A percentile compares a stretch with the other conserved stretches of the same genome.
Evolutionary conservation across 73 alveolate species (phyloP).

Genomic region (Loxodes magnus): DNA sequence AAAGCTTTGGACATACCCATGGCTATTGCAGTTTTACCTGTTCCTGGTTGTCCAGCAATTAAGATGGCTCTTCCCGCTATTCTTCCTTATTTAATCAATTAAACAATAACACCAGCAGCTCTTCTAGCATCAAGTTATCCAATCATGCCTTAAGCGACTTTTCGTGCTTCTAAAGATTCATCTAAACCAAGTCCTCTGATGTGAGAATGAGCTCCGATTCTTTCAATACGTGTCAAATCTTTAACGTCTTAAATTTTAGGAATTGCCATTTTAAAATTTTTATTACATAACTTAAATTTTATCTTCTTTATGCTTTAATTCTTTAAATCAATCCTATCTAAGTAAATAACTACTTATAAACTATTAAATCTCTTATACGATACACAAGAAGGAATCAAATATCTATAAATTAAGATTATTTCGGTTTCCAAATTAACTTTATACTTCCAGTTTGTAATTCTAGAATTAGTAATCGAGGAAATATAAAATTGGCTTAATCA

Average conservation of each 20-base stretch:
- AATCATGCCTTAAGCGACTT: constrained; percentile 94
- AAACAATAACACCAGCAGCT: constrained; percentile 79
- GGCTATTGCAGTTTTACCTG: constrained; percentile 94
- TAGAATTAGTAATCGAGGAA: too few relatives aligned
- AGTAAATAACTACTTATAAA: too few relatives aligned
- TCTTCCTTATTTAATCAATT: constrained; percentile 80
- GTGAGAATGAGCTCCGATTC: constrained; percentile 97
- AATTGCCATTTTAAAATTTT: too few relatives aligned
- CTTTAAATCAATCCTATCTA: too few relatives aligned
- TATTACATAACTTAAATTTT: too few relatives aligned
- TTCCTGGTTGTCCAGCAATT: constrained; percentile 99
- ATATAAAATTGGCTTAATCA: too few relatives aligned
- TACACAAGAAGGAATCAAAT: too few relatives aligned
- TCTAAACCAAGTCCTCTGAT: constrained; percentile 94
- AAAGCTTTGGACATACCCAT: constrained; percentile 96
- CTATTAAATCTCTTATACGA: too few relatives aligned
- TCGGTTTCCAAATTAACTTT: too few relatives aligned
- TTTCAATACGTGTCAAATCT: constrained; percentile 76
- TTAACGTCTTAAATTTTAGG: constrained; percentile 83
- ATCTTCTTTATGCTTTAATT: too few relatives aligned
- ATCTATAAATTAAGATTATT: too few relatives aligned
- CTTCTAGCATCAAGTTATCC: constrained; percentile 95
- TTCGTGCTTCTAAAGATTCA: constrained; percentile 90
- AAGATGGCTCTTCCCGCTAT: constrained; percentile 97
- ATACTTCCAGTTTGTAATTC: too few relatives aligned